Base-by-base conservation (phyloP, 1,139 yeast species). In the Pichia sp. region DNA sequence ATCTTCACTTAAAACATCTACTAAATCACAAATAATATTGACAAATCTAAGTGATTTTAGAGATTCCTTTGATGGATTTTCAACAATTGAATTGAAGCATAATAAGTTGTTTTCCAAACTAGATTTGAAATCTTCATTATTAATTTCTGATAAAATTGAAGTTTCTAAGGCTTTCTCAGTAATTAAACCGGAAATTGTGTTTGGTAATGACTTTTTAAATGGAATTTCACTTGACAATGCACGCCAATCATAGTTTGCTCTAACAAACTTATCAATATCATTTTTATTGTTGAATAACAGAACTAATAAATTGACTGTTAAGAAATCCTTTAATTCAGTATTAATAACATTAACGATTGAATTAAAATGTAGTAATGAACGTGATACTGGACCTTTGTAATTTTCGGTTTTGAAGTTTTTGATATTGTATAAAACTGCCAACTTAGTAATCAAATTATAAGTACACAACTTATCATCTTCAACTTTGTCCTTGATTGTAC, bases 261-360 rank as follows among this genome's bases (percentile, higher is more conserved):
- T 68, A 43, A 61, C 54, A 42, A 49, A 59, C 45, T 64, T 57
- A 23, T 71, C 67, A 36, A 71, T 68, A 46, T 64, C 81, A 64
- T 72, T 87, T 63, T 72, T 79, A 66, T 71, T 79, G 30, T 51
- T 40, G 57, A 71, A 72, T 63, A 74, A 74, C 48, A 73, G 72
- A 44, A 80, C 79, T 63, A 72, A 76, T 54, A 72, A 64, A 51
- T 68, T 75, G 46, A 73, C 74, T 57, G 82, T 86, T 39, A 81
- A 63, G 15, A 82, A 66, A 55, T 80, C 80, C 49, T 79, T 74
- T 41, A 81, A 64, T 43, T 73, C 73, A 20, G 66, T 66, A 35
- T 74, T 72, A 44, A 85, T 67, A 46, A 77, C 76, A 50, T 79
- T 74, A 44, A 83, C 64, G 50, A 82, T 80, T 16, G 89, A 82